Evolutionary conservation across 257 asterid genomes (phyloP), one percentile per base, ranked within the genome.

Genomic region (Fraxinus cuspidata): DNA sequence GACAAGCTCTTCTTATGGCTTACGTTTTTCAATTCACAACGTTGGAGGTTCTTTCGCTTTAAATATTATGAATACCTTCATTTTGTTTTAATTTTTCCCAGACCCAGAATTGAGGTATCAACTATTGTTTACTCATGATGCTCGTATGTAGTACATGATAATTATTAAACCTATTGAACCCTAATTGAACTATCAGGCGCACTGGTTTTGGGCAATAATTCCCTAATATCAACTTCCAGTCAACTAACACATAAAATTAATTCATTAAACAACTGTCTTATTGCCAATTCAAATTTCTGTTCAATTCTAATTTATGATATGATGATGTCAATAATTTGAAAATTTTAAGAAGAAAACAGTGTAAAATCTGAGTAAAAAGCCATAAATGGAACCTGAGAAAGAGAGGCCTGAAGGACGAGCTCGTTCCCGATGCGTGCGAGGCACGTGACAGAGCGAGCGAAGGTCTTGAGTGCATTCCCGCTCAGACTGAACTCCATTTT

Each of bases 351-450:
- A 37, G 37, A 5, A 47, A 35, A 49, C 15, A 70, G 31, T 38
- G 32, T 35, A 5, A 13, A 4, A 11, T 25, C 71, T 8, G 35
- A 27, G 5, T 5, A 56, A 70, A 51, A 65, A 44, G 44, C 34
- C 31, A 34, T 23, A 60, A 72, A 6, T 8, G 35, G 51, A 64
- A 91, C 99, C 98, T 83, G 93, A 49, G 99, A 80, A 79, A 96
- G 80, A 76, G 94, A 87, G 16, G 96, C 88, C 83, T 90, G 96
- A 76, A 95, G 82, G 74, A 89, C 95, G 72, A 95, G 90, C 81
- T 95, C 99, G 84, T 86, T 89, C 84, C 97, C 99, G 80, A 95
- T 81, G 77, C 99, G 98, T 19, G 99, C 97, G 74, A 95, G 97
- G 86, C 96, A 92, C 40, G 91, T 90, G 85, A 93, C 83, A 73